Evolutionary conservation across 1,139 yeast genomes (phyloP), one percentile per base, ranked within the genome.

Genomic region (Candida frijolesensis): DNA sequence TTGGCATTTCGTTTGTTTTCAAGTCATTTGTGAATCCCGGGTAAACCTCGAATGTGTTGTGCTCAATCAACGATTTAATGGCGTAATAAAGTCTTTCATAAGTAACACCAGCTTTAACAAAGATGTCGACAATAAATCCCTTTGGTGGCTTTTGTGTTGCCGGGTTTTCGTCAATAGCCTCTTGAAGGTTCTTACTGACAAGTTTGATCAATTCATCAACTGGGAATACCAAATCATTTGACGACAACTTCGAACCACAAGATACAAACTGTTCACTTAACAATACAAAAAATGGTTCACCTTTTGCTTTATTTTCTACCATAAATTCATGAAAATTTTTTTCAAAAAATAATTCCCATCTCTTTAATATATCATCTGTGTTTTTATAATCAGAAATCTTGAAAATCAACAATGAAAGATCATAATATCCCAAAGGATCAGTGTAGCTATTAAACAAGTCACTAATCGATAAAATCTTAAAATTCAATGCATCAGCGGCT

Each of bases 361-460:
- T 82, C 54, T 83, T 80, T 56, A 84, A 68, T 41, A 87, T 84
- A 60, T 86, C 92, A 59, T 86, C 92, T 11, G 82, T 75, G 60
- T 86, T 85, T 64, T 88, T 81, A 62, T 85, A 84, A 63, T 94
- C 97, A 1, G 97, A 85, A 8, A 87, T 80, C 62, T 88, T 88
- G 74, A 89, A 90, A 22, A 91, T 85, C 42, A 83, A 71, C 53
- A 92, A 74, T 54, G 96, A 88, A 47, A 92, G 75, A 59, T 89
- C 96, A 65, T 85, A 85, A 64, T 92, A 94, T 4, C 94, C 94
- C 56, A 92, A 72, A 11, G 96, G 96, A 60, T 88, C 94, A 12
- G 96, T 90, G 67, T 80, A 94, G 53, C 83, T 85, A 68, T 94
- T 94, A 74, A 85, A 94, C 49, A 94, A 72, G 51, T 88, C 96